Percentiles rank a stretch among this genome's conserved stretches.
phyloP scores from a whole-genome alignment of 768 basidiomycete species.

The Coprinopsis cinerea region DNA sequence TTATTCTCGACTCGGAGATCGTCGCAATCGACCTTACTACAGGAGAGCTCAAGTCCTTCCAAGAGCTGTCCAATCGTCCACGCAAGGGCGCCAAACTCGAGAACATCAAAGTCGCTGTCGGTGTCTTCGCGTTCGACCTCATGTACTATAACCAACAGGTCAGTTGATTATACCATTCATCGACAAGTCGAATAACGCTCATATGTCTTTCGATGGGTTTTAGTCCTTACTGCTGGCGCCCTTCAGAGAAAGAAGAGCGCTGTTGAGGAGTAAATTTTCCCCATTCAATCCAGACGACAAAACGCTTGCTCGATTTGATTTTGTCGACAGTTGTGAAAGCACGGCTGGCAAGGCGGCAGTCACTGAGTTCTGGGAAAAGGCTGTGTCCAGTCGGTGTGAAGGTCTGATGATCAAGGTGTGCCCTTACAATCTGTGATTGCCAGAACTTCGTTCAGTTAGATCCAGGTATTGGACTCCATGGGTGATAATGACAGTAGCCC shows the following conservation, averaged over 20 bases:
- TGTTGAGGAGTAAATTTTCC: slow-evolving; percentile 62
- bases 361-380: slow-evolving; percentile 69
- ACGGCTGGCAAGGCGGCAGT: slow-evolving; percentile 54
- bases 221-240: slow-evolving; percentile 64
- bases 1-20: slow-evolving; percentile 83
- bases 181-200: not conserved
- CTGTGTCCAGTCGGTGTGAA: slow-evolving; percentile 75
- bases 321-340: slow-evolving; percentile 71
- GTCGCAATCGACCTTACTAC: slow-evolving; percentile 70
- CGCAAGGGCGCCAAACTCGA: slow-evolving; percentile 74
- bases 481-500: slow-evolving; percentile 19
- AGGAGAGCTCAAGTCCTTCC: slow-evolving; percentile 71
- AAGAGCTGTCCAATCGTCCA: slow-evolving; percentile 79
- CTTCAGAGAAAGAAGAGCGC: slow-evolving; percentile 63
- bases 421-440: not conserved
- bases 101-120: slow-evolving; percentile 73
- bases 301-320: slow-evolving; percentile 55
- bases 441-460: not conserved
- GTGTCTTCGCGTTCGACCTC: slow-evolving; percentile 85
- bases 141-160: slow-evolving; percentile 83
- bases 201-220: too few species aligned
- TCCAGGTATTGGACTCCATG: slow-evolving; percentile 44
- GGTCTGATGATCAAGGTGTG: slow-evolving; percentile 90
- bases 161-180: slow-evolving; percentile 20
- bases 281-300: slow-evolving; percentile 38